Conservation (phyloP, 192 early-diverging fungal species). For the Dissophora globulifera region DNA sequence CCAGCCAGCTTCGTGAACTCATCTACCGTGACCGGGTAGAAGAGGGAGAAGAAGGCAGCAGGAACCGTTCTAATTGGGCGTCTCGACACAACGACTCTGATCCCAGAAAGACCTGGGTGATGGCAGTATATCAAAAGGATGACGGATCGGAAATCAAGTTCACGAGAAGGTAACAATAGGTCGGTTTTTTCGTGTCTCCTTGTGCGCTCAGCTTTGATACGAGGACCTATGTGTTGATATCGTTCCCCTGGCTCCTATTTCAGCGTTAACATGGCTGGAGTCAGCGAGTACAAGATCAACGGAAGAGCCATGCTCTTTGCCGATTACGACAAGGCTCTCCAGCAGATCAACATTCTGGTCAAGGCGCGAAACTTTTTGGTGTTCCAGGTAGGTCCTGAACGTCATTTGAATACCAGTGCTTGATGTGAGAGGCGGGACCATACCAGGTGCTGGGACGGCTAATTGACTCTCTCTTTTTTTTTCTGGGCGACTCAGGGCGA, state of each 20-base stretch:
- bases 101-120: slow-evolving; percentile 76
- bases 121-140: slow-evolving; percentile 83
- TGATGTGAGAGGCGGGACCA: too few species aligned
- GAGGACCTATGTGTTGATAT: too few species aligned
- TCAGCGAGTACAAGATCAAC: slow-evolving; percentile 92
- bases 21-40: slow-evolving; percentile 82
- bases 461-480: background rate
- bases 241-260: too few species aligned
- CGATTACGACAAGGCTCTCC: slow-evolving; percentile 82
- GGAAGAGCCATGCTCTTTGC: slow-evolving; percentile 73
- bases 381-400: slow-evolving; percentile 71
- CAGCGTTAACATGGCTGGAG: slow-evolving; percentile 71
- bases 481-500: too few species aligned
- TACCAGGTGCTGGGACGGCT: too few species aligned
- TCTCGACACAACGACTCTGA: slow-evolving; percentile 29
- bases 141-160: slow-evolving; percentile 73
- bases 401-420: too few species aligned
- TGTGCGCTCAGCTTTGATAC: too few species aligned
- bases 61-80: slow-evolving; percentile 43
- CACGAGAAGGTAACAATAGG: slow-evolving; percentile 78
- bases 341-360: slow-evolving; percentile 91
- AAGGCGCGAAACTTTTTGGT: slow-evolving; percentile 98
- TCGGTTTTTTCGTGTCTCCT: too few species aligned
- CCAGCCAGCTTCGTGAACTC: slow-evolving; percentile 87
- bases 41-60: slow-evolving; percentile 56